Evolutionary conservation across 441 rosid genomes (phyloP).

Genomic region (Populus hybrid): DNA sequence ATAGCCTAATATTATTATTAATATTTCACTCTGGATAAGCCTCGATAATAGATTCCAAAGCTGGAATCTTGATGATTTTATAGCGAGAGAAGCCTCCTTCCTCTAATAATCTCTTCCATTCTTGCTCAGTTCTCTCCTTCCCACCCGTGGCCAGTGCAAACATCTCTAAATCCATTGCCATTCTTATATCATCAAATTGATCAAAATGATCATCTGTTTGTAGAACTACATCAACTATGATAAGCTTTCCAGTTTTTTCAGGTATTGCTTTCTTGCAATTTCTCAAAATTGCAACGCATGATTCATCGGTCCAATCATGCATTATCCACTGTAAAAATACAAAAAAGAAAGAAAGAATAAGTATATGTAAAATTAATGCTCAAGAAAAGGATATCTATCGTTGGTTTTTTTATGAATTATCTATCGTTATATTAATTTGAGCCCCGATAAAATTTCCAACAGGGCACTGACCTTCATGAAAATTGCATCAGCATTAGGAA

Average conservation of each 20-base stretch:
- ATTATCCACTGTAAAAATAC: constrained; percentile 26
- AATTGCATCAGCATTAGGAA: no score
- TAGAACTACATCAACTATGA: constrained; percentile 8
- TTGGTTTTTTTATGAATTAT: not conserved
- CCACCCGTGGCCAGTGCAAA: constrained; percentile 30
- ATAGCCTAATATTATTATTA: not conserved
- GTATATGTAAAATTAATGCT: not conserved
- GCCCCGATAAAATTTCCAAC: no score
- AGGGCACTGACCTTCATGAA: no score
- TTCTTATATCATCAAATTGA: constrained; percentile 14
- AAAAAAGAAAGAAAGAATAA: not conserved
- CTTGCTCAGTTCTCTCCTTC: constrained; percentile 38
- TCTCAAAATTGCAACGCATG: constrained; percentile 38
- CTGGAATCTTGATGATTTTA: constrained; percentile 2
- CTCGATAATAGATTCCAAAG: constrained; percentile 33
- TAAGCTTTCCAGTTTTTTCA: no score
- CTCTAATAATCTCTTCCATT: constrained; percentile 44
- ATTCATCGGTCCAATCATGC: constrained; percentile 45
- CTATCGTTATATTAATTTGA: no score
- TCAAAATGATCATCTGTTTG: constrained; percentile 15
- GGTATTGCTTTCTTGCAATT: constrained; percentile 28
- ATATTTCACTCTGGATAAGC: constrained; percentile 27
- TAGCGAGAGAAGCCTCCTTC: constrained; percentile 39
- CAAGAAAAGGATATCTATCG: no score
- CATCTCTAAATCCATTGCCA: constrained; percentile 38